These are phyloP conservation scores for Metschnikowia chrysomelidarum DNA, from an alignment of 805 yeast genomes.

Conservation along the genomic window DNA sequence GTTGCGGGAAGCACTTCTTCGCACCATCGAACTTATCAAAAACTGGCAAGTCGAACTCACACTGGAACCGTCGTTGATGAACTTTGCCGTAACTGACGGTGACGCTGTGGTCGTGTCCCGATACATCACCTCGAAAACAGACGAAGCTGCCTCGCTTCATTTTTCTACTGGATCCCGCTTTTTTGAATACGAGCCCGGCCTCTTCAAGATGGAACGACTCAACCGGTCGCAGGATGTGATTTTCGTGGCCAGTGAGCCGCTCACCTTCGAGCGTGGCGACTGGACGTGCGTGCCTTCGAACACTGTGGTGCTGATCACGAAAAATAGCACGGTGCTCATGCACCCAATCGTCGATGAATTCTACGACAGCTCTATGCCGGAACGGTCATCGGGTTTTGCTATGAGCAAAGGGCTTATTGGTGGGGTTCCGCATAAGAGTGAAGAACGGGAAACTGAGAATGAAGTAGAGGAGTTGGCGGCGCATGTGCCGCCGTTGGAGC, in stretches of 20 bases:
- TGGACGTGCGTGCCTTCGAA: conserved; percentile 98
- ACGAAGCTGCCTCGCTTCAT: conserved; percentile 95
- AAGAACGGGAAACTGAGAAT: conserved; percentile 1
- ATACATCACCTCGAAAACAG: conserved; percentile 82
- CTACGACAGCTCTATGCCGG: conserved; percentile 65
- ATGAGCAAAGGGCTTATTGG: conserved; percentile 93
- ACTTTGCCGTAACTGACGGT: conserved; percentile 96
- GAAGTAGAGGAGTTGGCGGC: conserved; percentile 20
- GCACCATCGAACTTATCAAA: conserved; percentile 72
- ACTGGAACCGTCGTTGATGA: conserved; percentile 71
- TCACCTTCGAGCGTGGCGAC: conserved; percentile 94
- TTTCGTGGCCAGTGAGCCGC: conserved; percentile 96
- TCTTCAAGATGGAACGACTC: conserved; percentile 89
- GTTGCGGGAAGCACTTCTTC: conserved; percentile 65
- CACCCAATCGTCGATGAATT: conserved; percentile 92
- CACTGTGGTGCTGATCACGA: conserved; percentile 74
- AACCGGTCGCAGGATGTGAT: conserved; percentile 92
- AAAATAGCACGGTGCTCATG: conserved; percentile 75
- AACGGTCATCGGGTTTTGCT: conserved; percentile 78
- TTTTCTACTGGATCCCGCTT: conserved; percentile 92
- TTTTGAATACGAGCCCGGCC: conserved; percentile 86
- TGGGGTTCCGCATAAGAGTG: conserved; percentile 69
- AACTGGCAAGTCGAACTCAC: conserved; percentile 72
- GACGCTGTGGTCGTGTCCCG: conserved; percentile 80
- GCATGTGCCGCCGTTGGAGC: conserved; percentile 34